Conservation (phyloP, 2,329 filamentous ascomycete genomes). For the Neocucurbitaria cava region DNA sequence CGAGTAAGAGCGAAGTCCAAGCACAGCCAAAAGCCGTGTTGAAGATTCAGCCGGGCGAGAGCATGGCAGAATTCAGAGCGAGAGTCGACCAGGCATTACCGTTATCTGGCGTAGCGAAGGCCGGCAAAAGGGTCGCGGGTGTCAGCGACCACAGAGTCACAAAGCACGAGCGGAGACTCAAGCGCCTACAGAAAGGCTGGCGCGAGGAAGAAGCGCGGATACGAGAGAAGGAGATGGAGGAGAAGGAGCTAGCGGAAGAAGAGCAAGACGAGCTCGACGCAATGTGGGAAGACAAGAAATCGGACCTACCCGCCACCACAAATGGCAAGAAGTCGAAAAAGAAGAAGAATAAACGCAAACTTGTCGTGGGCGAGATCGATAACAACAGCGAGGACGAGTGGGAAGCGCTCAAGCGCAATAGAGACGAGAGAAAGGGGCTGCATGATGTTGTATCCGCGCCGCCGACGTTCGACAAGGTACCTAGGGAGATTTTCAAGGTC, state of each 20-base stretch:
- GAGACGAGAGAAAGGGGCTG: slow-evolving; percentile 62
- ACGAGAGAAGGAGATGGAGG: slow-evolving; percentile 80
- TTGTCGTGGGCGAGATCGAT: slow-evolving; percentile 57
- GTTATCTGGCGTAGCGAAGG: slow-evolving; percentile 68
- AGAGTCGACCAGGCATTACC: slow-evolving; percentile 87
- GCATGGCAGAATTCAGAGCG: slow-evolving; percentile 78
- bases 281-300: slow-evolving; percentile 68
- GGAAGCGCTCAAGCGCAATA: slow-evolving; percentile 69
- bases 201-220: slow-evolving; percentile 60
- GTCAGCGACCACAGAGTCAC: slow-evolving; percentile 72
- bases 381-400: slow-evolving; percentile 77
- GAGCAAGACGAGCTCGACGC: slow-evolving; percentile 69
- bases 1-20: slow-evolving; percentile 32
- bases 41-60: slow-evolving; percentile 80
- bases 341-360: slow-evolving; percentile 59
- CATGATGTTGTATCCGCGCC: slow-evolving; percentile 75
- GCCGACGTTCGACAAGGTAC: slow-evolving; percentile 71
- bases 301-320: slow-evolving; percentile 62
- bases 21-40: slow-evolving; percentile 15
- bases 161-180: slow-evolving; percentile 82
- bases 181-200: slow-evolving; percentile 66
- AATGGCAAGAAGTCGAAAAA: slow-evolving; percentile 58
- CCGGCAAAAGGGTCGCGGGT: slow-evolving; percentile 69
- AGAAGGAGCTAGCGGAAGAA: slow-evolving; percentile 70
- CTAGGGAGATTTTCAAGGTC: slow-evolving; percentile 69